Evolutionary conservation across 2,329 filamentous ascomycete genomes (phyloP).

Genomic region (Neofusicoccum umdonicola): DNA sequence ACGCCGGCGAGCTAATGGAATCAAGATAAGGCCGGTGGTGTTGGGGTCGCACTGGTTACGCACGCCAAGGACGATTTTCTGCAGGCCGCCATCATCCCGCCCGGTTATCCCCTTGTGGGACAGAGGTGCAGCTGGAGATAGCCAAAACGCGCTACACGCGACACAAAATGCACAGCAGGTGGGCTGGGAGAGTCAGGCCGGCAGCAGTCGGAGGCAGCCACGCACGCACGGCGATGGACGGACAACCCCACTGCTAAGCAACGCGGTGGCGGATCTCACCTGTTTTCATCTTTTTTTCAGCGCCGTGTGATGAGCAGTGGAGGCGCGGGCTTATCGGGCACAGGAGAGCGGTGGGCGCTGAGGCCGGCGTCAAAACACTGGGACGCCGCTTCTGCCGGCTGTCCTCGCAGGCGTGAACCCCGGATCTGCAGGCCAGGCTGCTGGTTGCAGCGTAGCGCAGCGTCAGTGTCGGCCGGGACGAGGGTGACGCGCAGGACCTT

Average conservation of each 20-base stretch:
- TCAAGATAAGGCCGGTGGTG: conserved; percentile 8
- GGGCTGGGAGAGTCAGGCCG: not conserved
- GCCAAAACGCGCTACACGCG: not conserved
- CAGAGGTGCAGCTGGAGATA: not conserved
- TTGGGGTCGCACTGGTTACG: not conserved
- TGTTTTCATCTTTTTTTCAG: not conserved
- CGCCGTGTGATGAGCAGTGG: not conserved
- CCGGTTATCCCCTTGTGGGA: not conserved
- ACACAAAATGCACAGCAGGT: not conserved
- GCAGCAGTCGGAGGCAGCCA: not conserved
- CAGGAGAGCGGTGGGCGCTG: not conserved
- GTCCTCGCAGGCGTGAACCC: not conserved
- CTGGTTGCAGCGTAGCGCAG: conserved; percentile 6
- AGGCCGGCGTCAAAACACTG: too few species aligned
- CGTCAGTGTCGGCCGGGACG: not conserved
- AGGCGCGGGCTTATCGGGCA: not conserved
- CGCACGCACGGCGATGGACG: not conserved
- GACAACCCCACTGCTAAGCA: not conserved
- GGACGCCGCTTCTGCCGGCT: not conserved
- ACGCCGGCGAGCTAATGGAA: conserved; percentile 4
- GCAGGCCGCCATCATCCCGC: conserved; percentile 7
- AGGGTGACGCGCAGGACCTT: not conserved
- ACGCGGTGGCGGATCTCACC: not conserved
- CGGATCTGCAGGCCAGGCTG: not conserved
- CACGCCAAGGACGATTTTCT: not conserved